Evolutionary conservation across 495 filamentous ascomycete species (phyloP), one percentile per base, ranked within the genome.

Genomic region (Tirmania nivea): DNA sequence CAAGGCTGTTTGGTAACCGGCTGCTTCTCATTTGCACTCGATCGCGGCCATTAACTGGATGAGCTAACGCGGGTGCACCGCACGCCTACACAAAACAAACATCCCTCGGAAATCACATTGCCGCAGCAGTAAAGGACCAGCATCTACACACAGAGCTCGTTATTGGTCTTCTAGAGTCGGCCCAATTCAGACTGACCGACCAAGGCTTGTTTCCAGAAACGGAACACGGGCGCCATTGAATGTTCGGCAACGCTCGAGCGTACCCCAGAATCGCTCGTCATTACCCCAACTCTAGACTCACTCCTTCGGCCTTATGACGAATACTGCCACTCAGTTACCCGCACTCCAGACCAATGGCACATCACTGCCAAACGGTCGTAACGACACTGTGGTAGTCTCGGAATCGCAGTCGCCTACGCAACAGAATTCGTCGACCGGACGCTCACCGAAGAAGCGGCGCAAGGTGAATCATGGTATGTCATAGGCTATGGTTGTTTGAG

Each of bases 401-500:
- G 61, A 59, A 36, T 64, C 62, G 51, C 61, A 58, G 48, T 64
- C 12, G 39, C 17, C 39, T 1, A 19, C 39, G 39, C 14, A 14
- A 19, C 39, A 45, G 39, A 3, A 14, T 19, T 14, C 39, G 51
- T 65, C 62, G 37, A 52, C 57, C 50, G 62, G 62, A 56, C 51
- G 60, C 55, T 85, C 80, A 63, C 79, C 84, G 19, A 94, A 90
- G 75, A 97, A 94, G 77, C 77, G 92, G 70, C 83, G 88, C 71
- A 99, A 99, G 74, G 90, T 99, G 63, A 96, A 95, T 77, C 92
- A 99, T 76, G 90, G 89, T 94, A 78, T 75, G 79, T 69, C 55
- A 14, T 14, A 45, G 39, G 5, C 39, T 14, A 0, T 2, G 17
- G 12, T 19, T 45, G 39, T 19, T 45, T 55, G 54, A 49, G 34